Percentiles rank a stretch among this genome's conserved stretches.
These are phyloP conservation scores for Vitis hybrid DNA, from an alignment of 177 flowering plant genomes.

Conservation along the genomic window DNA sequence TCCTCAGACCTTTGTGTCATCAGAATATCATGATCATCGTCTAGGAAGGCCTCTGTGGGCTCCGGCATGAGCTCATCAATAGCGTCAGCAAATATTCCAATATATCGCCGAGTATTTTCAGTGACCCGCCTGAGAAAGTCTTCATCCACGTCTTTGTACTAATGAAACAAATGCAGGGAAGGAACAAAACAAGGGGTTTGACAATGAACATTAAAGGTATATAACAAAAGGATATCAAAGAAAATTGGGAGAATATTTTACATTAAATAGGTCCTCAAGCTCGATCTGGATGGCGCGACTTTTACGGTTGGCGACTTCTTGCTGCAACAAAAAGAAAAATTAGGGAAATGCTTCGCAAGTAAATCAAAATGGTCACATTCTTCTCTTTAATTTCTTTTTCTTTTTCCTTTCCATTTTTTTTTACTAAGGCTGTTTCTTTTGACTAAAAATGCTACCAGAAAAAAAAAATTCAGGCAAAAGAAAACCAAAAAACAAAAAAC, in stretches of 20 bases:
- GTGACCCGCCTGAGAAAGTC: slow-evolving; percentile 72
- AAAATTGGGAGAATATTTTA: slow-evolving; percentile 19
- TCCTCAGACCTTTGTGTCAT: slow-evolving; percentile 92
- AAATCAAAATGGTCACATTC: not conserved
- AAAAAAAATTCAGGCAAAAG: too few species aligned
- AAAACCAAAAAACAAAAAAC: not conserved
- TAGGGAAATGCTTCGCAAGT: not conserved
- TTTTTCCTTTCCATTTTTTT: too few species aligned
- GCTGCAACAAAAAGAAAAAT: slow-evolving; percentile 43
- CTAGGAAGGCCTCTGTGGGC: slow-evolving; percentile 77
- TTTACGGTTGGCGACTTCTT: slow-evolving; percentile 91
- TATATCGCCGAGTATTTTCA: slow-evolving; percentile 79
- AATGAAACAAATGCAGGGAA: slow-evolving; percentile 1
- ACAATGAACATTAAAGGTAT: not conserved
- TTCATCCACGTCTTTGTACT: slow-evolving; percentile 91
- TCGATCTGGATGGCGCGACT: slow-evolving; percentile 68
- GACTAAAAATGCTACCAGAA: too few species aligned
- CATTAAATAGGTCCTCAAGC: slow-evolving; percentile 75
- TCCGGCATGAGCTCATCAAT: slow-evolving; percentile 89
- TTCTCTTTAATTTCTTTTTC: too few species aligned
- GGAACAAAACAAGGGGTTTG: slow-evolving; percentile 2
- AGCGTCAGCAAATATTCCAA: slow-evolving; percentile 76
- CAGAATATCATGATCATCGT: slow-evolving; percentile 86
- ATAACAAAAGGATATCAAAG: not conserved
- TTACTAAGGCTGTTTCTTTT: too few species aligned